Evolutionary conservation across 331 rosid genomes (phyloP).

Genomic region (Phaseolus coccineus): DNA sequence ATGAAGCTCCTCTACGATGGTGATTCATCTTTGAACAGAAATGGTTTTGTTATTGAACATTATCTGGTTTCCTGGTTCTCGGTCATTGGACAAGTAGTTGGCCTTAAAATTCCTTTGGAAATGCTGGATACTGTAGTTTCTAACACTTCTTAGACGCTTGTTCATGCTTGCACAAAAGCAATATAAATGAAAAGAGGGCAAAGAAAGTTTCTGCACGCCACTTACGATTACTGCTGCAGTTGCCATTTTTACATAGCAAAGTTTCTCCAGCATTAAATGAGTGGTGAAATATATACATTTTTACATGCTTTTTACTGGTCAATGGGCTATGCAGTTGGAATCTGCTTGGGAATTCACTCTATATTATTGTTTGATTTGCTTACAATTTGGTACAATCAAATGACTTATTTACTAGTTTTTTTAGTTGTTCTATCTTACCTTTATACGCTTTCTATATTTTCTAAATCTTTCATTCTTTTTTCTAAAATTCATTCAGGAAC

Average conservation of each 20-base stretch:
- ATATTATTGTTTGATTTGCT: no score
- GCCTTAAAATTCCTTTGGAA: constrained; percentile 66
- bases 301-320: background rate
- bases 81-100: constrained; percentile 81
- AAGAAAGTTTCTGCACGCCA: background rate
- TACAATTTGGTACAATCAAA: no score
- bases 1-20: constrained; percentile 71
- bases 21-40: constrained; percentile 50
- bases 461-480: background rate
- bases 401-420: no score
- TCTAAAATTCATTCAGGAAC: background rate
- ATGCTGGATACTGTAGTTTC: constrained; percentile 50
- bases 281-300: background rate
- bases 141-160: constrained; percentile 7
- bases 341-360: no score
- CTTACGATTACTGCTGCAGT: background rate
- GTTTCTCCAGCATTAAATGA: background rate
- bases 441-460: background rate
- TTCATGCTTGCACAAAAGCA: background rate
- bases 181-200: background rate
- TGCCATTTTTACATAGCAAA: background rate
- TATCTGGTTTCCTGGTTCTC: constrained; percentile 84
- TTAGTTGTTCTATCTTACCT: background rate
- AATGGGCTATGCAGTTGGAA: background rate
- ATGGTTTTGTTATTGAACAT: constrained; percentile 49